Base-by-base conservation (phyloP, 352 stramenopile genomes). In the Phytophthora citricola region DNA sequence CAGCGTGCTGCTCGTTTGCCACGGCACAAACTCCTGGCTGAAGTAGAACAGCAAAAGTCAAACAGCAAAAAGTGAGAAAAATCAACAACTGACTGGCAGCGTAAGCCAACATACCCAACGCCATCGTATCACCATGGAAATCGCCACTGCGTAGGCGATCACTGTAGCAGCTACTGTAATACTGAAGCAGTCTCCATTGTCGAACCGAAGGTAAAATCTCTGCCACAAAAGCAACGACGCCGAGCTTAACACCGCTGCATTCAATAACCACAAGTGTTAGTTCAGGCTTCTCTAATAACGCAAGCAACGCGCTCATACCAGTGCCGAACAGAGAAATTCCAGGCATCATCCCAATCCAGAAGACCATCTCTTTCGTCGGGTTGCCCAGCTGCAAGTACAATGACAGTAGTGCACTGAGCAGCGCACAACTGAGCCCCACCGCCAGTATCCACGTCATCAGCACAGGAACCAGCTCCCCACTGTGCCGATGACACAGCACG, bases 81-180 rank as follows among this genome's bases (percentile, higher is more conserved):
- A 48, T 4, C 49, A 39, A 47, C 17, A 29, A 27, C 34, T 8
- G 4, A 43, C 10, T 6, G 22, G 12, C 5, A 32, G 10, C 58
- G 5, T 24, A 44, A 38, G 3, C 31, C 17, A 11, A 72, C 79
- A 29, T 55, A 87, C 81, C 82, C 83, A 94, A 63, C 83, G 83
- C 83, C 84, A 94, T 15, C 82, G 81, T 17, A 92, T 81, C 27
- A 76, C 57, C 86, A 94, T 94, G 26, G 86, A 92, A 41, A 94
- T 75, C 9, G 82, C 75, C 46, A 79, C 67, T 12, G 76, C 62
- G 49, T 84, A 92, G n/a, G 82, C 82, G 54, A 92, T 89, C 29
- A 89, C 69, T 4, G 82, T 91, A 6, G 80, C 81, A 6, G 86
- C 78, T n/a, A 89, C 58, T 4, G 78, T 79, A 50, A 91, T 71